Evolutionary conservation across 208 protist genomes (phyloP).

Genomic region (Leishmania braziliensis): DNA sequence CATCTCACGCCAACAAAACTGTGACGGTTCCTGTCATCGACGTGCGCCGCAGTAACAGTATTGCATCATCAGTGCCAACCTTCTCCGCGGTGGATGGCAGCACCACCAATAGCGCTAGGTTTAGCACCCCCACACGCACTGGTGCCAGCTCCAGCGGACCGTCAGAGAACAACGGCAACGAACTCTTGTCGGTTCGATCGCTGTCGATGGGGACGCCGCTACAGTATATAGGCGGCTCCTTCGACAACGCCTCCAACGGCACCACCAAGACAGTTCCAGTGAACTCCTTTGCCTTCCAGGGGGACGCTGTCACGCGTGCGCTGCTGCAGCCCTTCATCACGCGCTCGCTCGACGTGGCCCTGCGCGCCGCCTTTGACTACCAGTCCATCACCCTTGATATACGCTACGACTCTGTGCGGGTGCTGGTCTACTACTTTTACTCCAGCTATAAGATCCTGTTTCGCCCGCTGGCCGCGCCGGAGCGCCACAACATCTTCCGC

Average conservation of each 20-base stretch:
- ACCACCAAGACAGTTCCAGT: not conserved
- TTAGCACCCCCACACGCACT: no score
- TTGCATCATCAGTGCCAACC: no score
- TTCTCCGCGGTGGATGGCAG: not conserved
- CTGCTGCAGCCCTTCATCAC: slow-evolving; percentile 58
- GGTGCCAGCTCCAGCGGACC: no score
- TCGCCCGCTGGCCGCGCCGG: slow-evolving; percentile 63
- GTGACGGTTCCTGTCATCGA: not conserved
- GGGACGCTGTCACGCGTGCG: slow-evolving; percentile 24
- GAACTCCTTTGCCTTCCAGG: slow-evolving; percentile 27
- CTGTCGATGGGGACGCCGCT: not conserved
- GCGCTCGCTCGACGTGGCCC: slow-evolving; percentile 37
- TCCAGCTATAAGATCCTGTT: slow-evolving; percentile 71
- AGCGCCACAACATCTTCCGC: slow-evolving; percentile 75
- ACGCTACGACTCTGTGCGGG: slow-evolving; percentile 66
- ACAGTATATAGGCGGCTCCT: not conserved
- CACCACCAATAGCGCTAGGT: not conserved
- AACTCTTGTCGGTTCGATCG: not conserved
- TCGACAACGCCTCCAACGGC: not conserved
- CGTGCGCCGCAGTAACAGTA: not conserved
- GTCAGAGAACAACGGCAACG: not conserved
- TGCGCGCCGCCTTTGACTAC: slow-evolving; percentile 64
- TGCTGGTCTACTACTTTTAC: slow-evolving; percentile 81
- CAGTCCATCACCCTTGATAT: slow-evolving; percentile 63
- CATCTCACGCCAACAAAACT: not conserved